phyloP scores from a whole-genome alignment of 2,329 filamentous ascomycete genomes.

The Paecilomyces variotii region DNA sequence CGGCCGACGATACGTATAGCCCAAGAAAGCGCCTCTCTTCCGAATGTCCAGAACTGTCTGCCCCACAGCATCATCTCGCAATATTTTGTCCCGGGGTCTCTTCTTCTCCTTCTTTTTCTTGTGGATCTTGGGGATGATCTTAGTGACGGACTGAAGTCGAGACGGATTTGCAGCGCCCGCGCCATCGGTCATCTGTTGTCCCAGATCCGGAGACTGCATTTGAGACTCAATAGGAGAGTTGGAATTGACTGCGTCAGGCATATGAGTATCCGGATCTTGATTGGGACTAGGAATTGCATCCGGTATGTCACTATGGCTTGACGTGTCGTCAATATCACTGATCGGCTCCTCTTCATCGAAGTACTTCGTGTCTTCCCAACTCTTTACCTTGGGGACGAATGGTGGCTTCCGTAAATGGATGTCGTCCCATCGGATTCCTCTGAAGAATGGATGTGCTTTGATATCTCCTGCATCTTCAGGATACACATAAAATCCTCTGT shows the following conservation, averaged over 20 bases:
- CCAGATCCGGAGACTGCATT: background rate
- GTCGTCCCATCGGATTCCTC: conserved; percentile 66
- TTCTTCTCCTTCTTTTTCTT: conserved; percentile 60
- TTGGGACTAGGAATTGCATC: conserved; percentile 25
- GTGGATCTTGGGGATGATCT: conserved; percentile 36
- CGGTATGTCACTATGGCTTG: conserved; percentile 10
- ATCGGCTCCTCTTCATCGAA: conserved; percentile 69
- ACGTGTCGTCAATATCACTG: conserved; percentile 49
- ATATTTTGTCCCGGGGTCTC: conserved; percentile 72
- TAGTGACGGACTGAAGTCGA: conserved; percentile 19
- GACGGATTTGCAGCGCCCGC: background rate
- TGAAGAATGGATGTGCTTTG: conserved; percentile 82
- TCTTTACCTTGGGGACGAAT: conserved; percentile 65
- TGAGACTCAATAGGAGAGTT: background rate
- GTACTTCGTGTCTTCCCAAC: conserved; percentile 71
- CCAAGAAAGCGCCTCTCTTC: conserved; percentile 76
- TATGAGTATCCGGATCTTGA: background rate
- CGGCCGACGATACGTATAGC: conserved; percentile 69
- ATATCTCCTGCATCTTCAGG: conserved; percentile 81
- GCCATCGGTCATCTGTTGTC: background rate
- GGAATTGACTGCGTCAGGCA: background rate
- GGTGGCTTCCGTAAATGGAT: conserved; percentile 66
- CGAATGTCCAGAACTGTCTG: conserved; percentile 67
- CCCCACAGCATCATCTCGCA: conserved; percentile 63
- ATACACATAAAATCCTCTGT: conserved; percentile 61